phyloP scores from a whole-genome alignment of 768 basidiomycete species.

The Auriculariales sp. region DNA sequence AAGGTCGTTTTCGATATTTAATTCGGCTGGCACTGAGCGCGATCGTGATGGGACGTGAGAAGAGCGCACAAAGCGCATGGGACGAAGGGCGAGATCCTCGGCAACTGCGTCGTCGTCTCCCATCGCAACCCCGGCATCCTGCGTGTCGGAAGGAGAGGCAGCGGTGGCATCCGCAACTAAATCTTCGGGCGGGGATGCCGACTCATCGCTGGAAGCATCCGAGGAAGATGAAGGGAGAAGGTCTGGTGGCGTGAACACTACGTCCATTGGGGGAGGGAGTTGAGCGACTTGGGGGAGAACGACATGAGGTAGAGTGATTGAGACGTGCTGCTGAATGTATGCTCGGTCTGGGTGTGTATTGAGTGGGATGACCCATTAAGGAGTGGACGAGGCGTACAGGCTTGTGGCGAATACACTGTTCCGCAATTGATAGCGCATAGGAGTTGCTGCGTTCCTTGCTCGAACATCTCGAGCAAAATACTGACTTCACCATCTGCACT shows the following conservation, averaged over 20 bases:
- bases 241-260: conserved; percentile 77
- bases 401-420: not conserved
- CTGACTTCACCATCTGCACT: not conserved
- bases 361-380: not conserved
- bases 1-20: conserved; percentile 5
- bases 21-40: conserved; percentile 1
- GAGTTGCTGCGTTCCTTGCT: not conserved
- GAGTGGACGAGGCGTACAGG: not conserved
- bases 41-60: conserved; percentile 2
- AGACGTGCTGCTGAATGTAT: not conserved
- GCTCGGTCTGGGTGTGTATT: not conserved
- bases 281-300: too few species aligned
- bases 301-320: not conserved
- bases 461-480: not conserved
- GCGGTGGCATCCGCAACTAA: too few species aligned
- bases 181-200: not conserved
- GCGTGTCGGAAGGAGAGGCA: too few species aligned
- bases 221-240: conserved; percentile 64
- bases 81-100: too few species aligned
- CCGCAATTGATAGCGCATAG: not conserved
- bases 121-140: too few species aligned
- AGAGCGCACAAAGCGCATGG: not conserved
- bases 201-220: not conserved
- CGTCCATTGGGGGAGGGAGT: conserved; percentile 26
- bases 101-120: too few species aligned